Conservation (phyloP, 2,329 filamentous ascomycete genomes). For the Tolypocladium capitatum region DNA sequence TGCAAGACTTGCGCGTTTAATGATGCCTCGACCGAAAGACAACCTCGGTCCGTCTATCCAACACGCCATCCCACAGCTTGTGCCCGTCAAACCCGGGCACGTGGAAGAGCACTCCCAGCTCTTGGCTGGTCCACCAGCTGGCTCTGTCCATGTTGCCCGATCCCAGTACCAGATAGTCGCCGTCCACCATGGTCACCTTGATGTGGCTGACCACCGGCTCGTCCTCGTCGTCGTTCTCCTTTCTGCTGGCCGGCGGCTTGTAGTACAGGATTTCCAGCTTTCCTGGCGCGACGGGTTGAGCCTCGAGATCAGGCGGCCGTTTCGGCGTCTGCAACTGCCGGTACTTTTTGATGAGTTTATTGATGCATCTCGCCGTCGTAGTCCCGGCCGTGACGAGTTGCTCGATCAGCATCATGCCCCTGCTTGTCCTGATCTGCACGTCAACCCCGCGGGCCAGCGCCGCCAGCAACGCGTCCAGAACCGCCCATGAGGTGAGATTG, state of each 20-base stretch:
- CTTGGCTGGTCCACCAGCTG: slow-evolving; percentile 79
- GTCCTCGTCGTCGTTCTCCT: slow-evolving; percentile 31
- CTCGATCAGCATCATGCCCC: slow-evolving; percentile 62
- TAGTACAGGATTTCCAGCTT: slow-evolving; percentile 48
- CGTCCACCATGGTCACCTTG: slow-evolving; percentile 64
- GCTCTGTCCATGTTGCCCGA: slow-evolving; percentile 78
- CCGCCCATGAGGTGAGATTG: slow-evolving; percentile 57
- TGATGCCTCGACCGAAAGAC: slow-evolving; percentile 13
- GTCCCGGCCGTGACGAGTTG: slow-evolving; percentile 70
- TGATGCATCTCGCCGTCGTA: slow-evolving; percentile 53
- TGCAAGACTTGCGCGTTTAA: not conserved
- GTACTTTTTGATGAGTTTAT: slow-evolving; percentile 44
- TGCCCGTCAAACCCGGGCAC: slow-evolving; percentile 23
- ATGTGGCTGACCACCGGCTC: slow-evolving; percentile 65
- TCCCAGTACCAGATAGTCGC: slow-evolving; percentile 53
- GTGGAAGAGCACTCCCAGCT: slow-evolving; percentile 54
- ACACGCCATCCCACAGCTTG: slow-evolving; percentile 24
- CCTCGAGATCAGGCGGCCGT: slow-evolving; percentile 24
- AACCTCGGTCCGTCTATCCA: slow-evolving; percentile 22
- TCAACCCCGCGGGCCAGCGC: slow-evolving; percentile 54
- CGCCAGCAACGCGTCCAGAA: slow-evolving; percentile 45
- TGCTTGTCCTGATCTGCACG: slow-evolving; percentile 54
- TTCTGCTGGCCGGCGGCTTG: slow-evolving; percentile 20
- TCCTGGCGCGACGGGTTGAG: slow-evolving; percentile 28
- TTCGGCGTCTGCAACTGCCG: slow-evolving; percentile 13